Conservation (phyloP, 768 basidiomycete genomes). For the Pisolithus orientalis region DNA sequence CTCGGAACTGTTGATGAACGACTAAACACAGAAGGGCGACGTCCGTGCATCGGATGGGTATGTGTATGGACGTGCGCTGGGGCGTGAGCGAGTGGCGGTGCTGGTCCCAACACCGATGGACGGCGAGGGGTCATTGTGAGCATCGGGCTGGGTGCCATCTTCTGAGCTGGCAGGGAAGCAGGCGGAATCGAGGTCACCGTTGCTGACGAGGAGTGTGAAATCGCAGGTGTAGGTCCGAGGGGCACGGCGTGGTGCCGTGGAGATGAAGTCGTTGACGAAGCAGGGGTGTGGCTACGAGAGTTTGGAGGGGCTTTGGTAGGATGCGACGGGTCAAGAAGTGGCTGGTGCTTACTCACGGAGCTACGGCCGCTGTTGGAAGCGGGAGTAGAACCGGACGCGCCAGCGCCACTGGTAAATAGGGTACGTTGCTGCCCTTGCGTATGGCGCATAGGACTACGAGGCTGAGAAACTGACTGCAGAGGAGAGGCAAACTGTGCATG, state of each 20-base stretch:
- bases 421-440: slow-evolving; percentile 11
- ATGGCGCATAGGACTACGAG: slow-evolving; percentile 10
- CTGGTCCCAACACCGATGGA: slow-evolving; percentile 27
- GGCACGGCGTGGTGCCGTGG: slow-evolving; percentile 38
- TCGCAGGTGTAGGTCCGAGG: not conserved
- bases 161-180: slow-evolving; percentile 25
- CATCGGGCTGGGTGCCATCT: slow-evolving; percentile 37
- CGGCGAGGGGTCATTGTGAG: slow-evolving; percentile 35
- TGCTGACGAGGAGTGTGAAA: slow-evolving; percentile 8
- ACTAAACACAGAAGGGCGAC: slow-evolving; percentile 35
- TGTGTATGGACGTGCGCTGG: slow-evolving; percentile 29
- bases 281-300: slow-evolving; percentile 48
- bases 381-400: slow-evolving; percentile 21
- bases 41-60: slow-evolving; percentile 8
- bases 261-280: slow-evolving; percentile 53
- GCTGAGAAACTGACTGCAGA: slow-evolving; percentile 19
- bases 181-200: slow-evolving; percentile 31
- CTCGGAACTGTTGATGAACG: slow-evolving; percentile 37
- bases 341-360: slow-evolving; percentile 8
- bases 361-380: slow-evolving; percentile 15
- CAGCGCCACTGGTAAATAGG: slow-evolving; percentile 8
- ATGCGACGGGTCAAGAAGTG: slow-evolving; percentile 10
- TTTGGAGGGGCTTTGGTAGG: slow-evolving; percentile 27
- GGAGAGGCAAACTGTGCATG: slow-evolving; percentile 8
- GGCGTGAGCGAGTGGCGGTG: slow-evolving; percentile 11